Base-by-base conservation (phyloP, 208 protist genomes). In the Novymonas esmeraldas region DNA sequence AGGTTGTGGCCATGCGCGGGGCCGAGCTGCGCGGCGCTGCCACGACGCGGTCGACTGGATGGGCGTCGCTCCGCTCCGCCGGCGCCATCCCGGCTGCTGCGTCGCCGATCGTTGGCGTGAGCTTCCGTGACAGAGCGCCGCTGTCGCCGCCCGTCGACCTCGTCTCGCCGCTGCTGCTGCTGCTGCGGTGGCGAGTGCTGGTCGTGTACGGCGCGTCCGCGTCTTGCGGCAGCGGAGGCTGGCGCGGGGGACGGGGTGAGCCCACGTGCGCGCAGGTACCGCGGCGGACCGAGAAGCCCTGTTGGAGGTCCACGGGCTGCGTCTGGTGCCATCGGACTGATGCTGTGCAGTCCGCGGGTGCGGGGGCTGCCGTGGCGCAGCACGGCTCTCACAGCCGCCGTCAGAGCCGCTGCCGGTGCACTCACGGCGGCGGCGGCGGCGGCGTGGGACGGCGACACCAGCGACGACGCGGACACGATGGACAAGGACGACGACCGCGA, bases 271-370 rank as follows among this genome's bases (percentile, higher is more conserved):
- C 56, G 51, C n/a, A 73, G 58, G 42, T 77, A 84, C 18, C 71
- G 61, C 60, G 64, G 69, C 34, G 79, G 79, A 2, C 74, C 69
- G 26, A 52, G 69, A 29, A 59, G 31, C 63, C 74, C 71, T 13
- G 28, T 24, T 16, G 81, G 84, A 11, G 84, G 81, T 7, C 33
- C 59, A 11, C 71, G 79, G 3, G 33, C 26, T 6, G 69, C 81
- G 46, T 82, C 58, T 10, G 69, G 75, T 0, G 73, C 72, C 18
- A 79, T 58, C 1, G 59, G 73, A 28, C 55, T 81, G 45, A 81
- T 54, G 62, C 79, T 84, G 56, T 77, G 61, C 28, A 49, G 49
- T 4, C 79, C 79, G 33, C 79, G 79, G 6, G 41, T 70, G 26
- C 18, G 6, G 6, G 79, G 79, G 6, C 74, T 61, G 22, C 79